Base-by-base conservation (phyloP, 2,329 filamentous ascomycete species). In the Fusarium virguliforme region DNA sequence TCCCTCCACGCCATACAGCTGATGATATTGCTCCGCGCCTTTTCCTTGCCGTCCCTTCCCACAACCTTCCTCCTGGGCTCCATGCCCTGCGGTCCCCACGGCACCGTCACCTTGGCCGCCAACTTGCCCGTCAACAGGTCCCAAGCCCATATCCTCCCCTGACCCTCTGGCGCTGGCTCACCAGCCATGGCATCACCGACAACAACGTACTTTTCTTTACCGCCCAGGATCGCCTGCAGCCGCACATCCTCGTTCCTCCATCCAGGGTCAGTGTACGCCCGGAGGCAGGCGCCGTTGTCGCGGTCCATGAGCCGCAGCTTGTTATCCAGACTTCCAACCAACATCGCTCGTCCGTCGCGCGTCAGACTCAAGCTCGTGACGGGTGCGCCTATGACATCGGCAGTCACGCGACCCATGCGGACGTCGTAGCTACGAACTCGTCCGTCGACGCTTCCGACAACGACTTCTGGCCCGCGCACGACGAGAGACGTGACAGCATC, bases 361-460 rank as follows among this genome's bases (percentile, higher is more conserved):
- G 92, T 92, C 55, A 93, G 83, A 43, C 83, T 83, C 62, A 98
- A 79, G 79, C 91, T 94, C 8, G 94, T 97, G n/a, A 97, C 92
- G 65, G 85, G 85, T 2, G 84, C 86, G 59, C 89, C 88, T 57
- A 96, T 83, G 1, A 94, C 89, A 81, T 97, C 94, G 1, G 88
- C 89, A 5, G 89, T 88, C 54, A 90, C 86, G 58, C 84, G 85
- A 0, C 95, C 95, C 85, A 89, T 92, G 60, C 94, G 87, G 41
- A 97, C 82, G 82, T 98, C 95, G 82, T 98, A 98, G 65, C 86
- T 86, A 60, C 95, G 85, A 1, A 97, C 89, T 64, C 92, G 86
- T 3, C 95, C 95, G 81, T 98, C 95, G 62, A 97, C 93, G 79
- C 93, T 95, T 0, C 92, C 94, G 1, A 88, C 87, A 2, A 94